Base-by-base conservation (phyloP, 768 basidiomycete species). In the Mycena belliarum region DNA sequence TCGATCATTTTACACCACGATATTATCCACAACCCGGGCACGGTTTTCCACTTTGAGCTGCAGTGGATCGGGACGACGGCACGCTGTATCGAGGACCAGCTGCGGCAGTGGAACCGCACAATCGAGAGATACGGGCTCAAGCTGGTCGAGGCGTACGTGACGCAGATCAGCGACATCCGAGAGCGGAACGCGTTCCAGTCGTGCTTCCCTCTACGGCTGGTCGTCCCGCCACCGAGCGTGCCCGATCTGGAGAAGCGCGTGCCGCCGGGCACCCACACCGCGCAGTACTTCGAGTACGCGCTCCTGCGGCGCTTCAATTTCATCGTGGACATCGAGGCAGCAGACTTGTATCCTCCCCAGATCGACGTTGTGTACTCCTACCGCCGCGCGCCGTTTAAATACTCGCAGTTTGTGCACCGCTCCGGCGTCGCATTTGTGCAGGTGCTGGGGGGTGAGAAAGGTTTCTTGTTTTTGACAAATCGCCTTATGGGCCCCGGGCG, bases 61-160 rank as follows among this genome's bases (percentile, higher is more conserved):
- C 92, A 96, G 60, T 99, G 97, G 96, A 88, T 98, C 38, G 95
- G 93, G 3, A 90, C 95, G 2, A 95, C 94, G 1, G 93, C 95
- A 23, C 84, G 91, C 21, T 88, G 87, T 61, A 90, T 98, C 49
- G 95, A 98, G 62, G 94, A 96, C 63, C 82, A 89, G 49, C 79
- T 97, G 23, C 84, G 89, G 37, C 80, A 83, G 49, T 95, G 94
- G 90, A 84, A 83, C 53, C 80, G 91, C 38, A 81, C 83, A 5
- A 91, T 95, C 43, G 95, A 96, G 61, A 82, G 88, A 49, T 94
- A 94, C 59, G 96, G 96, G 4, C 77, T 98, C 53, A 91, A 86
- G 69, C 84, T 99, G 11, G 91, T 98, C 23, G 97, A 98, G 69
- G 92, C 92, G 0, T 95, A 94, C 62, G 93, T 97, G 25, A 87